These are phyloP conservation scores for Boechera stricta DNA, from an alignment of 345 rosid genomes.

Conservation along the genomic window DNA sequence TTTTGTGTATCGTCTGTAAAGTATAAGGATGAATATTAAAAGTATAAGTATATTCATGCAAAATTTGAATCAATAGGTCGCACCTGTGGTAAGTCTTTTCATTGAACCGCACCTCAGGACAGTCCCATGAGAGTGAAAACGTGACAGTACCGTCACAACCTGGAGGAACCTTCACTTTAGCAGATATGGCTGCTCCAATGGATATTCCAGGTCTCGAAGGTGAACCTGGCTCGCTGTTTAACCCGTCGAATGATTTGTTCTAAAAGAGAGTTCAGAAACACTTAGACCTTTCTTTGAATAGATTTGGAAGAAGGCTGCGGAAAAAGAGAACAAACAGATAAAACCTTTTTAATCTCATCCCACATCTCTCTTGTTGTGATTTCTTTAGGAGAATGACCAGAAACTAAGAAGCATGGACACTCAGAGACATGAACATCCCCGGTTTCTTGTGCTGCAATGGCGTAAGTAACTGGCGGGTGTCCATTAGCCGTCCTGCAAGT, in stretches of 20 bases:
- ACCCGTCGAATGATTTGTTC: conserved; percentile 65
- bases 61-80: conserved; percentile 6
- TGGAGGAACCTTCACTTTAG: conserved; percentile 66
- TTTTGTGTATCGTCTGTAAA: conserved; percentile 71
- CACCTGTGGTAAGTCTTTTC: conserved; percentile 78
- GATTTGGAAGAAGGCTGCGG: background rate
- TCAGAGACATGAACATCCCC: conserved; percentile 56
- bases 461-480: conserved; percentile 56
- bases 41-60: background rate
- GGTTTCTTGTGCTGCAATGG: conserved; percentile 63
- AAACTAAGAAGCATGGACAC: conserved; percentile 64
- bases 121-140: conserved; percentile 86
- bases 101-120: conserved; percentile 70
- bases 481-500: conserved; percentile 66
- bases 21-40: background rate
- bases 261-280: conserved; percentile 31
- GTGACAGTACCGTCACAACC: conserved; percentile 48
- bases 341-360: conserved; percentile 74
- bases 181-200: conserved; percentile 83
- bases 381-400: conserved; percentile 52
- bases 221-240: conserved; percentile 39
- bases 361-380: conserved; percentile 60
- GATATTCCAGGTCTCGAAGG: conserved; percentile 76
- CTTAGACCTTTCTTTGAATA: background rate
- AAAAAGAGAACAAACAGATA: background rate